phyloP scores from a whole-genome alignment of 2,329 filamentous ascomycete species.

The Diaporthe ampelina region DNA sequence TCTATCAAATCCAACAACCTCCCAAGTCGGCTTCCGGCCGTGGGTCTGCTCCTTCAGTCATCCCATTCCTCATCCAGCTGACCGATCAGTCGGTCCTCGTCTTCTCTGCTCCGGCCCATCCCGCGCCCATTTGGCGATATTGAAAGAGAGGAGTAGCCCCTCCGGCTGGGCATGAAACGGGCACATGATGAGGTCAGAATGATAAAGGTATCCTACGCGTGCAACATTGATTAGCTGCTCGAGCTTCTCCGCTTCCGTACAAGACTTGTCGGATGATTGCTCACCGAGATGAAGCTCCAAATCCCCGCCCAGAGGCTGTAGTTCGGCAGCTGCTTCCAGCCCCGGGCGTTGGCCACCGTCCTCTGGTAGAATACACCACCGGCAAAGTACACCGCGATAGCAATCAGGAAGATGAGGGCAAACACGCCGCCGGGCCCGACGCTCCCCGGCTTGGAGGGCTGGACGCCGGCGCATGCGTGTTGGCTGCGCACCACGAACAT shows the following conservation, averaged over 20 bases:
- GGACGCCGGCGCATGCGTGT: slow-evolving; percentile 80
- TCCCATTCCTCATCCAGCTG: slow-evolving; percentile 98
- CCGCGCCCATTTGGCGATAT: slow-evolving; percentile 64
- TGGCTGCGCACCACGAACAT: slow-evolving; percentile 93
- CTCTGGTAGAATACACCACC: slow-evolving; percentile 97
- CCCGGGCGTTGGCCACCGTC: slow-evolving; percentile 92
- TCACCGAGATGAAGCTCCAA: slow-evolving; percentile 84
- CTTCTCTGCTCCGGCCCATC: slow-evolving; percentile 70
- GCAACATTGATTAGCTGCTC: slow-evolving; percentile 32
- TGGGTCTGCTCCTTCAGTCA: slow-evolving; percentile 64
- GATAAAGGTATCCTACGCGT: slow-evolving; percentile 72
- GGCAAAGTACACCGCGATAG: slow-evolving; percentile 88
- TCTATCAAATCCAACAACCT: slow-evolving; percentile 8
- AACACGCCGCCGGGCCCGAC: slow-evolving; percentile 83
- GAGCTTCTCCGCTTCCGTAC: slow-evolving; percentile 26
- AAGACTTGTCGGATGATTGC: slow-evolving; percentile 42
- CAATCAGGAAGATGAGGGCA: slow-evolving; percentile 83
- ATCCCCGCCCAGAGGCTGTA: slow-evolving; percentile 93
- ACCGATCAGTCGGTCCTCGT: slow-evolving; percentile 94
- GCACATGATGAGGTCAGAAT: slow-evolving; percentile 79
- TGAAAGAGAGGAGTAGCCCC: slow-evolving; percentile 77
- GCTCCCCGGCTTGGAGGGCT: slow-evolving; percentile 80
- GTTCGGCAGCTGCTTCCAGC: slow-evolving; percentile 96
- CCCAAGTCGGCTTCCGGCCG: not conserved
- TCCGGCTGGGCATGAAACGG: slow-evolving; percentile 72